phyloP scores from a whole-genome alignment of 768 basidiomycete genomes.

The Termitomyces sp. region DNA sequence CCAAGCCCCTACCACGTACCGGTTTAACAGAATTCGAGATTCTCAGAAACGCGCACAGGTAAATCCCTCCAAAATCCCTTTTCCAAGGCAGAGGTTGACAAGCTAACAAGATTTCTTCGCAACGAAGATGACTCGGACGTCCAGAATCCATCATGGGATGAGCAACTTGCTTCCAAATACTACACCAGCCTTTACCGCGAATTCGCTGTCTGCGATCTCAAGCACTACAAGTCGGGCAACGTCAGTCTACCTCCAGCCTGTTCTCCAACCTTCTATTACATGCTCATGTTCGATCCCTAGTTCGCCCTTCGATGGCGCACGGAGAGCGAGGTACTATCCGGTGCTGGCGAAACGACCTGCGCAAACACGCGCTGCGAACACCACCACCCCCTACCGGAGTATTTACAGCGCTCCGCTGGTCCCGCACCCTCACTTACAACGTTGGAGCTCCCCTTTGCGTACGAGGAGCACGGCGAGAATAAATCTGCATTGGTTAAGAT shows the following conservation, averaged over 20 bases:
- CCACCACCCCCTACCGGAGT: slow-evolving; percentile 40
- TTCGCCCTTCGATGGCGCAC: slow-evolving; percentile 94
- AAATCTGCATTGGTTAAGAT: slow-evolving; percentile 91
- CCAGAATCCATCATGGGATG: slow-evolving; percentile 65
- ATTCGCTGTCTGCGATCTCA: slow-evolving; percentile 89
- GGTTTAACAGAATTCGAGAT: slow-evolving; percentile 72
- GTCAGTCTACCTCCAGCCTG: slow-evolving; percentile 40
- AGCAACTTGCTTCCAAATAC: slow-evolving; percentile 84
- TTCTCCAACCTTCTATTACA: background rate
- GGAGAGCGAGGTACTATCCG: slow-evolving; percentile 83
- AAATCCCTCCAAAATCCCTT: slow-evolving; percentile 11
- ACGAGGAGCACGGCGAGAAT: slow-evolving; percentile 71
- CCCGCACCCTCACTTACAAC: slow-evolving; percentile 52
- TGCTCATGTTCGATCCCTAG: slow-evolving; percentile 31
- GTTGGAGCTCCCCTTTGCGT: slow-evolving; percentile 88
- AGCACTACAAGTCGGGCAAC: slow-evolving; percentile 92
- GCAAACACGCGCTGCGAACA: slow-evolving; percentile 83
- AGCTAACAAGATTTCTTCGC: slow-evolving; percentile 65
- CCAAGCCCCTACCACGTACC: slow-evolving; percentile 25
- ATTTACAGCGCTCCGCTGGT: slow-evolving; percentile 16
- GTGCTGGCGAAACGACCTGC: slow-evolving; percentile 85
- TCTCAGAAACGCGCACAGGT: slow-evolving; percentile 72
- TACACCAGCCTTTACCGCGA: slow-evolving; percentile 88
- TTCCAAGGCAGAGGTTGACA: slow-evolving; percentile 7
- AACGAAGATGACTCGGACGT: slow-evolving; percentile 50